Conservation (phyloP, 352 stramenopile species). For the Phytophthora pluvialis region DNA sequence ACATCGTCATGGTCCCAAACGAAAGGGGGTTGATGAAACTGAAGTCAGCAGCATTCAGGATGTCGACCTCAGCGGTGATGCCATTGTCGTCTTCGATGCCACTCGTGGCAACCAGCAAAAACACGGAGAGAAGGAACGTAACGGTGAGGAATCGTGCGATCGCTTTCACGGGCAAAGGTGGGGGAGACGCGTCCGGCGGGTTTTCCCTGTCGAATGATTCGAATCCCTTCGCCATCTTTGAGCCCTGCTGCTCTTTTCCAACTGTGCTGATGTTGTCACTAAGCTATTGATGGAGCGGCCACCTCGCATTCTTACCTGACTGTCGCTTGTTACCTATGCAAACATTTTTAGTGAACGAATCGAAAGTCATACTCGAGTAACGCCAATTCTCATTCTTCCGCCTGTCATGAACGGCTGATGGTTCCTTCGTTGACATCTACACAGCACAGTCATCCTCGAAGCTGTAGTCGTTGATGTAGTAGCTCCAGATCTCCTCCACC, state of each 20-base stretch:
- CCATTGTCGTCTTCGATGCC: conserved; percentile 12
- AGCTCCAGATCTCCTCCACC: conserved; percentile 57
- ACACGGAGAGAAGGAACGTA: conserved; percentile 14
- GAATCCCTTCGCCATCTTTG: conserved; percentile 22
- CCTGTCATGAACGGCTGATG: too few relatives aligned
- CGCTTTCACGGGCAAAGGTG: conserved; percentile 6
- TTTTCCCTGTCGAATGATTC: conserved; percentile 29
- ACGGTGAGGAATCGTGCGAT: conserved; percentile 21
- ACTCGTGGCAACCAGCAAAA: conserved; percentile 27
- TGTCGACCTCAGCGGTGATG: conserved; percentile 9
- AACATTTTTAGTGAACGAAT: conserved; percentile 15
- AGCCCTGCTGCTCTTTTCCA: neutral
- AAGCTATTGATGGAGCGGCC: neutral
- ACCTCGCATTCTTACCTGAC: conserved; percentile 22
- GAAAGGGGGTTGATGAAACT: conserved; percentile 23
- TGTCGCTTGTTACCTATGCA: too few relatives aligned
- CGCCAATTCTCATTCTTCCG: too few relatives aligned
- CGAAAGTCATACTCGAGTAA: too few relatives aligned
- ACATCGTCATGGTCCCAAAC: conserved; percentile 66
- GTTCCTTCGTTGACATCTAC: conserved; percentile 8
- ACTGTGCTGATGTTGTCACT: neutral
- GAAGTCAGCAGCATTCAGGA: conserved; percentile 17
- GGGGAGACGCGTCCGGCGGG: neutral
- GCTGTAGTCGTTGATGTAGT: conserved; percentile 58
- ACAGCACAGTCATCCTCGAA: conserved; percentile 40